Base-by-base conservation (phyloP, 306 rosid genomes). In the Citrullus amarus region DNA sequence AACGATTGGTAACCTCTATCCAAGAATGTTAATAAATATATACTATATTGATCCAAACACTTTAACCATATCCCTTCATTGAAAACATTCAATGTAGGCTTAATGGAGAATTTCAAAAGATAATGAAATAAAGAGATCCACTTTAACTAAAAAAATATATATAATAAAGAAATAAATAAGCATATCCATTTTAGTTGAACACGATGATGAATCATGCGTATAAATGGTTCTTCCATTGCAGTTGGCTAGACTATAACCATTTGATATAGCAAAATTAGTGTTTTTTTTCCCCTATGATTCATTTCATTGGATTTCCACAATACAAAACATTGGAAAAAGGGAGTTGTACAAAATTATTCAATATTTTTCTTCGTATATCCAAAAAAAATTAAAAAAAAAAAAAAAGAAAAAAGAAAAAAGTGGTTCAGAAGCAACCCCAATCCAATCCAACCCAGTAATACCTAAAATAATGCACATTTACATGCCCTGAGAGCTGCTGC, bases 401-500 rank as follows among this genome's bases (percentile, higher is more conserved):
- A 10, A 43, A 2, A 43, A 9, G 1, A 11, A 11, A 15, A 48
- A 22, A 22, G 22, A 2, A 48, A 25, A 32, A 32, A 32, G 34
- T 32, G 22, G 20, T 46, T 70, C 6, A 70, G 22, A 70, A 70
- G 36, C 9, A 43, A 69, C 55, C 54, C 70, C 22, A 56, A 56
- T 15, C 25, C 48, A 62, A 36, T 36, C 17, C 76, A 28, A 51
- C 32, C 34, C 75, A 72, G 38, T 72, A 72, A 70, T 20, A n/a
- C 77, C 77, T 48, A 50, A 14, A 72, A 48, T 51, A 72, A 72
- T 72, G 77, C 59, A 72, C 60, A 72, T 72, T 25, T 72, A 72
- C 60, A 72, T 50, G 76, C 39, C 76, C 34, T 70, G 38, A 46
- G 76, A 68, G 75, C 54, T 39, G 54, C 54, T 68, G 54, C 78